Evolutionary conservation across 1,139 yeast genomes (phyloP).

Genomic region (Yamadazyma sp.): DNA sequence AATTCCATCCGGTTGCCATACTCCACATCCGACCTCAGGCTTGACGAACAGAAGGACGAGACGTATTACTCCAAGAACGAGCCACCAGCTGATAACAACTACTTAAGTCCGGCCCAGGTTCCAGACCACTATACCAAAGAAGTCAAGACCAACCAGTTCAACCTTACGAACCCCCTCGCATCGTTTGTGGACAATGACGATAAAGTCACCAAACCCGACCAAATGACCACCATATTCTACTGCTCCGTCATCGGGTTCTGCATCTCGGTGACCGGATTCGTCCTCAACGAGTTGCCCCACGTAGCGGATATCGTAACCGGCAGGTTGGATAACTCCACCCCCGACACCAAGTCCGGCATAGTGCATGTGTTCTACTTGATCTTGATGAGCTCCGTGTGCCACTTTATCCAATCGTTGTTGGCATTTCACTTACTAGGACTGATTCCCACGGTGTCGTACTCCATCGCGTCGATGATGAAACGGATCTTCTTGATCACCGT

Average conservation of each 20-base stretch:
- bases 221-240: conserved; percentile 38
- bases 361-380: conserved; percentile 25
- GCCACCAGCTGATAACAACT: neutral
- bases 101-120: neutral
- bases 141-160: conserved; percentile 19
- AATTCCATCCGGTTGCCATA: conserved; percentile 30
- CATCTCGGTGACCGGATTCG: conserved; percentile 33
- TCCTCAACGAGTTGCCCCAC: conserved; percentile 30
- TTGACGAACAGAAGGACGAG: conserved; percentile 25
- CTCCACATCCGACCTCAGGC: conserved; percentile 33
- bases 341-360: conserved; percentile 23
- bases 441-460: conserved; percentile 42
- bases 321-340: conserved; percentile 16
- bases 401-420: conserved; percentile 36
- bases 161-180: conserved; percentile 24
- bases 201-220: conserved; percentile 34
- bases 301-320: conserved; percentile 15
- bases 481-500: conserved; percentile 39
- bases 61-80: neutral
- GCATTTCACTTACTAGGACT: conserved; percentile 40
- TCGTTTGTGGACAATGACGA: conserved; percentile 18
- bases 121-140: conserved; percentile 16
- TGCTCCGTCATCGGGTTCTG: conserved; percentile 36
- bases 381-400: conserved; percentile 32
- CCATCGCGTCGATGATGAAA: conserved; percentile 46